Evolutionary conservation across 257 asterid species (phyloP), one percentile per base, ranked within the genome.

Genomic region (Scutellaria baicalensis): DNA sequence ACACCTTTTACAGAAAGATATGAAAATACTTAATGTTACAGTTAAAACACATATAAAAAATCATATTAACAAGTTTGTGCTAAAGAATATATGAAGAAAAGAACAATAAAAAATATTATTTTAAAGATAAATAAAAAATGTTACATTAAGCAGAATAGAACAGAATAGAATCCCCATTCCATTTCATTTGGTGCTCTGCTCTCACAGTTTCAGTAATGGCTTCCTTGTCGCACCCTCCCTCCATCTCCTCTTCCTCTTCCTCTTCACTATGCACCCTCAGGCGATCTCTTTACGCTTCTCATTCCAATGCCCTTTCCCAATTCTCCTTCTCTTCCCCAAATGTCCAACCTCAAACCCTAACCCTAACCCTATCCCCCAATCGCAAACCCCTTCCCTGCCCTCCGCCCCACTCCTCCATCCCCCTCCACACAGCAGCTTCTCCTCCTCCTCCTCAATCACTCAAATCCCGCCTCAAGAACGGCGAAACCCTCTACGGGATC

Each of bases 401-500:
- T 27, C 33, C 59, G 17, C 42, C 42, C 65, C 59, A 42, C 40
- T 68, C 77, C 14, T 78, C 61, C 52, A 64, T 71, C 79, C 1
- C 70, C 74, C 9, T 75, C 68, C 9, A 55, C 57, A 8, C 72
- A 72, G 45, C 27, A 65, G 20, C 71, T 23, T 8, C 80, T 27
- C 3, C 76, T 35, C 14, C 66, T 4, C 17, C 68, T 2, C 71
- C 74, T 0, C 77, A 58, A n/a, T 56, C 95, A 10, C 85, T 88
- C 73, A 90, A 90, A 69, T 4, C 83, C 60, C 95, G 93, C 62
- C 85, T 90, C 52, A 77, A 74, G 67, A 83, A 82, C 45, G 93
- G 91, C 49, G 95, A 90, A 27, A 84, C 86, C 49, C 90, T 90
- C 5, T 90, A 88, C 73, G 95, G 97, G 6, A 85, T 90, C 68